Evolutionary conservation across 768 basidiomycete genomes (phyloP).

Genomic region (Pisolithus sp.): DNA sequence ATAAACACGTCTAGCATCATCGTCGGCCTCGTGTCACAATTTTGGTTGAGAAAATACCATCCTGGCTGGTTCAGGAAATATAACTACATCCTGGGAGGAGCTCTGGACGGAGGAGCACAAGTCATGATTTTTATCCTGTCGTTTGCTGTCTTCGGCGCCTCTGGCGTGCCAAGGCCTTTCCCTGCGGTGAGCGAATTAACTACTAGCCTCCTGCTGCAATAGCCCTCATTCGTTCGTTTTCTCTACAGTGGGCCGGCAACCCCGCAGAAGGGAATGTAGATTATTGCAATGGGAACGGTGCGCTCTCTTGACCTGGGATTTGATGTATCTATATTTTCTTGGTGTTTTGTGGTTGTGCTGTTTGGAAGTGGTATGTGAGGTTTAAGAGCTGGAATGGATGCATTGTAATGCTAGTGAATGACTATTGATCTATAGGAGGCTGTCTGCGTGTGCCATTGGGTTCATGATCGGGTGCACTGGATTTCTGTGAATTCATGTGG

Average conservation of each 20-base stretch:
- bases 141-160: constrained; percentile 58
- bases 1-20: constrained; percentile 40
- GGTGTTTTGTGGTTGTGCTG: no score
- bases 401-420: no score
- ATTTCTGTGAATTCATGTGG: no score
- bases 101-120: constrained; percentile 19
- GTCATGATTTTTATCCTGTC: constrained; percentile 58
- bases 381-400: no score
- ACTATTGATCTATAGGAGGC: no score
- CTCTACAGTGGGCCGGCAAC: constrained; percentile 43
- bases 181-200: constrained; percentile 16
- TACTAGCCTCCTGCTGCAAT: no score
- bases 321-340: background rate
- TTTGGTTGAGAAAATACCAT: constrained; percentile 50
- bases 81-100: constrained; percentile 37
- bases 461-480: no score
- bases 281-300: constrained; percentile 56
- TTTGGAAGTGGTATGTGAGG: no score
- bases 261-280: constrained; percentile 48
- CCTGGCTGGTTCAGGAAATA: constrained; percentile 65
- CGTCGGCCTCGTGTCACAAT: constrained; percentile 52
- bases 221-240: no score
- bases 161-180: constrained; percentile 43
- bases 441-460: no score
- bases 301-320: constrained; percentile 29